phyloP scores from a whole-genome alignment of 2,329 filamentous ascomycete species.

The Cladobotryum protrusum region DNA sequence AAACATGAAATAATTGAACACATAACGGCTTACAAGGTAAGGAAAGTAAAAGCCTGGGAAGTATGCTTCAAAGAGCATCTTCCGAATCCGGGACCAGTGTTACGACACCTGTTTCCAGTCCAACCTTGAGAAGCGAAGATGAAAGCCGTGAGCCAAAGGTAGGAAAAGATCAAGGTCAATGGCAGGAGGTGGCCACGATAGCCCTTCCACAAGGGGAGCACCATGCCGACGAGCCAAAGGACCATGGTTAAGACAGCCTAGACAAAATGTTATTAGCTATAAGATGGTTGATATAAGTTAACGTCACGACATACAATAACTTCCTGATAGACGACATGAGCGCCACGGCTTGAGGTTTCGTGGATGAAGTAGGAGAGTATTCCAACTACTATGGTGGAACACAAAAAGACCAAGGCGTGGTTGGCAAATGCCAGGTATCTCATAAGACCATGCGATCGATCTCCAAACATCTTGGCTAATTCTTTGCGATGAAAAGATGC shows the following conservation, averaged over 20 bases:
- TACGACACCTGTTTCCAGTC: slow-evolving; percentile 12
- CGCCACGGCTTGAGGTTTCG: slow-evolving; percentile 9
- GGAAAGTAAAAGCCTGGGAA: slow-evolving; percentile 19
- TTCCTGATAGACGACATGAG: slow-evolving; percentile 19
- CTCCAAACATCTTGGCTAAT: slow-evolving; percentile 5
- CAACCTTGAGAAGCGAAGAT: slow-evolving; percentile 21
- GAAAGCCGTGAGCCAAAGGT: slow-evolving; percentile 23
- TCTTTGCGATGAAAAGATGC: too few relatives aligned
- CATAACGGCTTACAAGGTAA: slow-evolving; percentile 18
- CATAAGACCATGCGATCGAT: slow-evolving; percentile 5
- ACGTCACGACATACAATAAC: slow-evolving; percentile 15
- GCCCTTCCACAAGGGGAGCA: slow-evolving; percentile 14
- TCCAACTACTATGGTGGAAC: slow-evolving; percentile 18
- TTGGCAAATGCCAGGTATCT: slow-evolving; percentile 13
- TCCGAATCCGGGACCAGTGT: neutral
- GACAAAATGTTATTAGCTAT: neutral
- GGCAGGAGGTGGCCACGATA: slow-evolving; percentile 19
- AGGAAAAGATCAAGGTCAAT: slow-evolving; percentile 19
- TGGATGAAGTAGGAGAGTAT: slow-evolving; percentile 19
- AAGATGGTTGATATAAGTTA: neutral
- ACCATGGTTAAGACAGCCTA: slow-evolving; percentile 19
- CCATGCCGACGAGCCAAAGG: slow-evolving; percentile 15
- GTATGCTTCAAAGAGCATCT: slow-evolving; percentile 18
- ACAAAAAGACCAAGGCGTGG: slow-evolving; percentile 19
- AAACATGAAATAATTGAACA: neutral